These are phyloP conservation scores for Artomyces pyxidatus DNA, from an alignment of 768 basidiomycete genomes.

Conservation along the genomic window DNA sequence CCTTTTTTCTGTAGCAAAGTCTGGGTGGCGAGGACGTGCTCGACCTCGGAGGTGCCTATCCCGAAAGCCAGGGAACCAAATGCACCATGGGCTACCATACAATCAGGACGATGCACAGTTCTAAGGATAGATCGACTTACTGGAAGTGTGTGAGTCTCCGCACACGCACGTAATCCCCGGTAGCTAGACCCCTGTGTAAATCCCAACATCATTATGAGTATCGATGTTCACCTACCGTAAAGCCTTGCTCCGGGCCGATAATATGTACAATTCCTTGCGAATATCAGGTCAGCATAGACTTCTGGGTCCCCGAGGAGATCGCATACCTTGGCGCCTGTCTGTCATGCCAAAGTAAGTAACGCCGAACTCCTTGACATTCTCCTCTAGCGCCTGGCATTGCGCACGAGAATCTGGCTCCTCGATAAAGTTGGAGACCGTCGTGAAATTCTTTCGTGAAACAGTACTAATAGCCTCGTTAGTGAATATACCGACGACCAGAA, in stretches of 20 bases:
- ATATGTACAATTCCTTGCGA: slow-evolving; percentile 44
- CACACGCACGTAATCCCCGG: slow-evolving; percentile 46
- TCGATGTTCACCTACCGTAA: slow-evolving; percentile 32
- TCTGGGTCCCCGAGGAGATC: not conserved
- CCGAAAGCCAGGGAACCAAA: slow-evolving; percentile 63
- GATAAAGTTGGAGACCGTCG: slow-evolving; percentile 41
- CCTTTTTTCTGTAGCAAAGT: slow-evolving; percentile 53
- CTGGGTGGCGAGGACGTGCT: slow-evolving; percentile 63
- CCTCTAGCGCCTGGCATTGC: slow-evolving; percentile 51
- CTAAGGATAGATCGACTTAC: slow-evolving; percentile 23
- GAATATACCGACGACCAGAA: not conserved
- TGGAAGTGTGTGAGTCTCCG: slow-evolving; percentile 61
- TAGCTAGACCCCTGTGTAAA: slow-evolving; percentile 20
- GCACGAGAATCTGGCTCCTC: slow-evolving; percentile 49
- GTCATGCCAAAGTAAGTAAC: slow-evolving; percentile 61
- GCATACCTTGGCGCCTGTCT: slow-evolving; percentile 51
- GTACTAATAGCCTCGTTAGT: slow-evolving; percentile 28
- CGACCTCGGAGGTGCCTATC: slow-evolving; percentile 62
- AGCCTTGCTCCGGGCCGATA: slow-evolving; percentile 61
- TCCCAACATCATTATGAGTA: not conserved
- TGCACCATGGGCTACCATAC: slow-evolving; percentile 44
- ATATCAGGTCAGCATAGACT: not conserved
- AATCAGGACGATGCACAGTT: not conserved
- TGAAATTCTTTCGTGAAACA: slow-evolving; percentile 42
- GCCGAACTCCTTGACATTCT: slow-evolving; percentile 60